Evolutionary conservation across 192 early-diverging fungal genomes (phyloP), one percentile per base, ranked within the genome.

Genomic region (Gaertneriomyces semiglobifer): DNA sequence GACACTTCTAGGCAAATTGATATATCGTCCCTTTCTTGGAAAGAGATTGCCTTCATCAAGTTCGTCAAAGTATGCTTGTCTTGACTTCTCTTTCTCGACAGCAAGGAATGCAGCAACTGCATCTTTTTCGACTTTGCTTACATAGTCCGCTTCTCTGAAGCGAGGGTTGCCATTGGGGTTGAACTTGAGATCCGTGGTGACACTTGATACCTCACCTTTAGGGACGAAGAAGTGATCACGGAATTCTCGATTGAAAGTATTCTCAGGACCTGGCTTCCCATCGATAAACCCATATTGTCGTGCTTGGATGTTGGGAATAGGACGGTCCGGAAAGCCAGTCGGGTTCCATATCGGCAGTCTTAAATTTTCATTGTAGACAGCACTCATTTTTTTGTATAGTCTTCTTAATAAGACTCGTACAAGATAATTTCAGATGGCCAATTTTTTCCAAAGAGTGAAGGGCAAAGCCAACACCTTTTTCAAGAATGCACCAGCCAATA

Each of bases 21-120:
- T n/a, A n/a, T n/a, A n/a, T n/a, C n/a, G n/a, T n/a, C n/a, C n/a
- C n/a, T n/a, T n/a, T n/a, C n/a, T n/a, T n/a, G 59, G 59, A 1
- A 60, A 60, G 1, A 60, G 4, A 60, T 60, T 60, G 0, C 41
- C 41, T 0, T 0, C 0, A 4, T 64, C 57, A 0, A 64, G 5
- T 58, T 64, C 50, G 4, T 59, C 50, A 4, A 64, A 64, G 58
- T 66, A 62, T 1, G 20, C n/a, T 59, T 64, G 38, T 8, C 62
- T 42, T 3, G 65, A 57, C 33, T 62, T 63, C 25, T 56, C 38
- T 12, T 66, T 66, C 33, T 66, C 60, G 16, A 62, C 60, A 5
- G 54, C 53, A 8, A 55, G 20, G 12, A 58, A 39, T 0, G 44
- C 56, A 14, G 53, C 57, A 38, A 33, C 57, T 33, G 62, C 38